phyloP scores from a whole-genome alignment of 2,329 filamentous ascomycete species.

The Fusarium temperatum region DNA sequence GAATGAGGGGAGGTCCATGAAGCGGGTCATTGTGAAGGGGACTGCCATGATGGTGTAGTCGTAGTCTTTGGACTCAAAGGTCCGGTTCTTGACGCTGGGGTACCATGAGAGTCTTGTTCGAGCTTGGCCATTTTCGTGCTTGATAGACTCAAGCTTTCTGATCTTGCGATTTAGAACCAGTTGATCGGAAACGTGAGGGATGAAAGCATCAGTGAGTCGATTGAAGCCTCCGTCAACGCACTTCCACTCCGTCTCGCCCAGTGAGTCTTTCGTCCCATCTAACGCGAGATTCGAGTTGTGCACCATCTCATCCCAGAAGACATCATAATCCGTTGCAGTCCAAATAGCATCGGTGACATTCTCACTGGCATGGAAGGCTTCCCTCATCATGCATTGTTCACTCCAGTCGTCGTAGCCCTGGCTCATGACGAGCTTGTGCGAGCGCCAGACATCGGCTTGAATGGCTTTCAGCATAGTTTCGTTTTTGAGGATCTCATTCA shows the following conservation, averaged over 20 bases:
- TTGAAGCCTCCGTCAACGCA: slow-evolving; percentile 17
- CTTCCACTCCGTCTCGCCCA: slow-evolving; percentile 23
- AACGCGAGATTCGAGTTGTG: slow-evolving; percentile 22
- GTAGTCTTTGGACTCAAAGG: slow-evolving; percentile 53
- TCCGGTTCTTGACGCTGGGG: slow-evolving; percentile 57
- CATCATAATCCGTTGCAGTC: slow-evolving; percentile 16
- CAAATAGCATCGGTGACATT: slow-evolving; percentile 12
- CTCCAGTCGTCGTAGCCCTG: slow-evolving; percentile 12
- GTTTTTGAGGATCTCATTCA: slow-evolving; percentile 27
- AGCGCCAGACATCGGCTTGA: slow-evolving; percentile 11
- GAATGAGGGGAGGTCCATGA: slow-evolving; percentile 63
- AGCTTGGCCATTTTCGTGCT: not conserved
- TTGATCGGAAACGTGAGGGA: not conserved
- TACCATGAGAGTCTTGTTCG: slow-evolving; percentile 46
- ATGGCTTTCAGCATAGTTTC: slow-evolving; percentile 12
- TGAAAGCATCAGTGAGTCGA: not conserved
- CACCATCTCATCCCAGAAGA: slow-evolving; percentile 24
- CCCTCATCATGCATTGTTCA: slow-evolving; percentile 14
- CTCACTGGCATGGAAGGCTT: not conserved
- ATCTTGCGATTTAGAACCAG: not conserved
- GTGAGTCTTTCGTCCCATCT: not conserved
- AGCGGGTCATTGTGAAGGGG: slow-evolving; percentile 71
- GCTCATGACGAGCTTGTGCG: slow-evolving; percentile 4
- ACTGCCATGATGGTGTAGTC: slow-evolving; percentile 74
- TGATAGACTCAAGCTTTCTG: not conserved